Conservation (phyloP, 2,329 filamentous ascomycete species). For the Gnomoniopsis sp. region DNA sequence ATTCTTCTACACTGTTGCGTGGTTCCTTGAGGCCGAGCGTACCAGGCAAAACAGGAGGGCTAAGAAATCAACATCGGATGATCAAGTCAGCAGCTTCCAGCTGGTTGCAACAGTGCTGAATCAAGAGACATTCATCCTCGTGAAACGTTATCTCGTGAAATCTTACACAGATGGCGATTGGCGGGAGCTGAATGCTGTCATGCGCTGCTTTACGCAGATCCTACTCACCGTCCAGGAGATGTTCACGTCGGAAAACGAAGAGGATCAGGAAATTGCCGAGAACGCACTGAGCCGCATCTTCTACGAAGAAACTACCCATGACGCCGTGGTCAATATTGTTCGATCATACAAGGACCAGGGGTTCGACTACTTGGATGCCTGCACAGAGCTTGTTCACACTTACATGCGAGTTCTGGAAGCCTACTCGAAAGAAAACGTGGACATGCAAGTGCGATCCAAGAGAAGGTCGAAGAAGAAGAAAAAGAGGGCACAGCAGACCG, state of each 20-base stretch:
- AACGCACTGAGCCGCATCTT: constrained; percentile 98
- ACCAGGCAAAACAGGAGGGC: constrained; percentile 62
- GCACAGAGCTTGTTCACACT: constrained; percentile 86
- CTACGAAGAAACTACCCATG: constrained; percentile 93
- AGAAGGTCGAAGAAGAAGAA: constrained; percentile 71
- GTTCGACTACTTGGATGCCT: constrained; percentile 88
- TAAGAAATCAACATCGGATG: constrained; percentile 39
- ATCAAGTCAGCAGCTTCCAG: constrained; percentile 72
- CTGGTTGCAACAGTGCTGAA: constrained; percentile 87
- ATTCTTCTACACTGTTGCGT: constrained; percentile 88
- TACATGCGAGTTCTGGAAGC: constrained; percentile 88
- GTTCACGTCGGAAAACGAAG: constrained; percentile 76
- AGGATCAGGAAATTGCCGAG: constrained; percentile 97
- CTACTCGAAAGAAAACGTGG: constrained; percentile 91
- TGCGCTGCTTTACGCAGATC: constrained; percentile 95
- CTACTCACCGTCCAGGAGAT: constrained; percentile 90
- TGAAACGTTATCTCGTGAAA: constrained; percentile 79
- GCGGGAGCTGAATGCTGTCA: constrained; percentile 80
- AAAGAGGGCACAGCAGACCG: constrained; percentile 51
- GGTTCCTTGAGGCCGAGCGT: constrained; percentile 88
- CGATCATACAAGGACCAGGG: constrained; percentile 90
- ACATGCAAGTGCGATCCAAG: constrained; percentile 87
- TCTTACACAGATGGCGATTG: constrained; percentile 81
- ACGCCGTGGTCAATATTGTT: constrained; percentile 76
- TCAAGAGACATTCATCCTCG: constrained; percentile 88